Conservation (phyloP, 2,329 filamentous ascomycete genomes). For the Xylaria sp. region DNA sequence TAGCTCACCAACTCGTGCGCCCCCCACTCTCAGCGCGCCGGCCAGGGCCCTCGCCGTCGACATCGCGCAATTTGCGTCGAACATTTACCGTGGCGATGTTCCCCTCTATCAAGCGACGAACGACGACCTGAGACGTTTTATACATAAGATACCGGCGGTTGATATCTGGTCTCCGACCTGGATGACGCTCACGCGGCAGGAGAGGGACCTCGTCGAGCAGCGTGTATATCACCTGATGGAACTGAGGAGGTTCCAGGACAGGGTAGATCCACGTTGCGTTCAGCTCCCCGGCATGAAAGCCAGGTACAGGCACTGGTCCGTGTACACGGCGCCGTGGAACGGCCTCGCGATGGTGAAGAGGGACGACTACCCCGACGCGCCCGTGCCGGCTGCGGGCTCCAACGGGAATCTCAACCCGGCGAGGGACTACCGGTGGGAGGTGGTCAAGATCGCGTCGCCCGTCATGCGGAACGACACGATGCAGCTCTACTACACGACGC, state of each 20-base stretch:
- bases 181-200: too few species aligned
- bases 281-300: slow-evolving; percentile 12
- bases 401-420: neutral
- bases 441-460: slow-evolving; percentile 25
- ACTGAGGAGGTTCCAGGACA: neutral
- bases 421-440: slow-evolving; percentile 16
- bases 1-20: neutral
- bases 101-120: neutral
- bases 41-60: neutral
- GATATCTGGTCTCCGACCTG: neutral
- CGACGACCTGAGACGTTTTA: neutral
- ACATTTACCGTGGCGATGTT: neutral
- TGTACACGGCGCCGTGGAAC: neutral
- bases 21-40: neutral
- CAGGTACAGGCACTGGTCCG: slow-evolving; percentile 19
- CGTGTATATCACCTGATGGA: neutral
- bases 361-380: neutral
- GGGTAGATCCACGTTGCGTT: slow-evolving; percentile 4
- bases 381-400: neutral
- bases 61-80: neutral
- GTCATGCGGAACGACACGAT: slow-evolving; percentile 8
- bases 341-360: neutral
- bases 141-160: neutral
- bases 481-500: too few species aligned
- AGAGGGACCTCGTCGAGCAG: neutral